Evolutionary conservation across 202 grass and related monocot species (phyloP), one percentile per base, ranked within the genome.

Genomic region (Elaeis oleifera): DNA sequence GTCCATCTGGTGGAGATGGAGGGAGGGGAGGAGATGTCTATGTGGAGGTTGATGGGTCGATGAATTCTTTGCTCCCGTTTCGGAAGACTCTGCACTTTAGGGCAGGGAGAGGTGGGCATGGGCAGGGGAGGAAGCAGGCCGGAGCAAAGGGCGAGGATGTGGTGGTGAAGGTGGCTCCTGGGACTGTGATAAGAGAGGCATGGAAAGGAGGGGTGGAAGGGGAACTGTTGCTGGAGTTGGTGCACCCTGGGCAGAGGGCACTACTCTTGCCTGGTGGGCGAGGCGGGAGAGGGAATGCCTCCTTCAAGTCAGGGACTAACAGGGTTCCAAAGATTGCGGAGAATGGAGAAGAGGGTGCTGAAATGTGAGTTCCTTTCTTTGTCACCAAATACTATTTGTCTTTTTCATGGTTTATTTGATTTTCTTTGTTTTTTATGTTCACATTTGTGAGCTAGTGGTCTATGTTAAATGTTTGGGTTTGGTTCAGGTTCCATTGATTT

Each of bases 51-150:
- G 91, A 90, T 71, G 74, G 76, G 29, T 75, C 86, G 22, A 89
- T 96, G 84, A 90, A 96, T 78, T 97, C 91, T 20, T 76, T 97
- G 44, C 82, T 97, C 26, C 87, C 87, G 58, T 91, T 97, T 65
- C 82, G 92, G 67, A 91, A 91, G 60, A 80, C 88, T 0, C 72
- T 97, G 68, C 92, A 97, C 78, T 97, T 77, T 71, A 86, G 92
- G 53, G 84, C 84, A 17, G 87, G 76, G 7, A 86, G 92, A 31
- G 92, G 92, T 16, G 22, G 28, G 31, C 92, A 91, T 16, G 92
- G 92, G 53, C 77, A 83, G 69, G 87, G 91, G 50, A 80, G 80
- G 48, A 83, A 91, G 63, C 88, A 91, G 75, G 87, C 63, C 50
- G 92, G 92, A 2, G 92, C 84, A 1, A 97, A 69, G 58, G 92